These are phyloP conservation scores for Solanum hybrid DNA, from an alignment of 305 asterid genomes.

Conservation along the genomic window DNA sequence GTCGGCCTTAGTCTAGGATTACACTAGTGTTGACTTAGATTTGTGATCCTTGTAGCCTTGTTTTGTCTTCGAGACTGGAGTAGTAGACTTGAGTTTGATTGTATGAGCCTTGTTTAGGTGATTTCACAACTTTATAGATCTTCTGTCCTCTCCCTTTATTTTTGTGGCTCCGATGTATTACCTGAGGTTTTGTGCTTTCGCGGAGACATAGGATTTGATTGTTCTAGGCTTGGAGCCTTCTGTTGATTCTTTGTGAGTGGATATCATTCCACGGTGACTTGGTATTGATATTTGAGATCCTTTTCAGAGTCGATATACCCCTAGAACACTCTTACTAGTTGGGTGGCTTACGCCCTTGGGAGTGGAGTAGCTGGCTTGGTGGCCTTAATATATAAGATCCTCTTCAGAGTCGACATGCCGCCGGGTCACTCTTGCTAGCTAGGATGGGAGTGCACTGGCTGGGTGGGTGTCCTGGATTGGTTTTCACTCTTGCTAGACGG, in stretches of 20 bases:
- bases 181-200: neutral
- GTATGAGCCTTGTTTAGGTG: neutral
- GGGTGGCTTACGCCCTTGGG: neutral
- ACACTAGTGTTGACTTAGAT: too few relatives aligned
- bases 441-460: neutral
- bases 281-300: neutral
- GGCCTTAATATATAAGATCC: neutral
- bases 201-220: neutral
- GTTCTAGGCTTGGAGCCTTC: neutral
- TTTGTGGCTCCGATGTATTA: neutral
- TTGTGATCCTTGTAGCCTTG: neutral
- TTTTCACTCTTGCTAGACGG: neutral
- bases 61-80: neutral
- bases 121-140: neutral
- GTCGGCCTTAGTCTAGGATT: too few relatives aligned
- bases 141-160: neutral
- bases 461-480: neutral
- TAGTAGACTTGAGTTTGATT: neutral
- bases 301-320: neutral
- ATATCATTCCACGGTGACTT: neutral
- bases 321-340: neutral
- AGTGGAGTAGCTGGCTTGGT: neutral
- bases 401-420: too few relatives aligned
- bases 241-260: neutral
- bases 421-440: neutral